Evolutionary conservation across 306 rosid species (phyloP).

Genomic region (Pterocarpus santalinus): DNA sequence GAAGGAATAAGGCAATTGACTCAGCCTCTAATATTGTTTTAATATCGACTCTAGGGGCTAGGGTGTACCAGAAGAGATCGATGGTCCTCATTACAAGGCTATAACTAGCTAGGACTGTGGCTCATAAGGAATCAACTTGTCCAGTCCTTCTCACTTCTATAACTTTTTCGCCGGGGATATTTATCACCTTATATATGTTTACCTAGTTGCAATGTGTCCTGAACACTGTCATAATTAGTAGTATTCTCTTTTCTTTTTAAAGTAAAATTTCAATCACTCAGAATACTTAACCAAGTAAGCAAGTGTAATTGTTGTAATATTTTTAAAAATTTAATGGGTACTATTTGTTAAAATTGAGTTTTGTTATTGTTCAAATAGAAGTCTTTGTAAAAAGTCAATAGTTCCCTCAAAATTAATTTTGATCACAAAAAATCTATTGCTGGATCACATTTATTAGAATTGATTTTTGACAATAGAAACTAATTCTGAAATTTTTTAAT

Average conservation of each 20-base stretch:
- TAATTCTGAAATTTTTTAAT: too few relatives aligned
- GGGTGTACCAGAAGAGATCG: not conserved
- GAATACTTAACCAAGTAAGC: not conserved
- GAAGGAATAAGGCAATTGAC: constrained; percentile 39
- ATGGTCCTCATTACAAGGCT: constrained; percentile 28
- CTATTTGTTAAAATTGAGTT: too few relatives aligned
- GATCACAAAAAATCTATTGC: too few relatives aligned
- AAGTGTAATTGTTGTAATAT: too few relatives aligned
- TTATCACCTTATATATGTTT: not conserved
- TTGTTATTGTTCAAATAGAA: too few relatives aligned
- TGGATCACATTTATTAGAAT: too few relatives aligned
- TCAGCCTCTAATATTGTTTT: not conserved
- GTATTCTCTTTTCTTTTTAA: not conserved
- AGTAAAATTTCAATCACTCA: not conserved
- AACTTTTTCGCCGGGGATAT: not conserved
- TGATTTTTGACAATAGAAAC: too few relatives aligned
- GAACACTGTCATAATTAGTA: not conserved
- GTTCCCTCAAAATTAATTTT: too few relatives aligned
- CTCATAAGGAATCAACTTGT: constrained; percentile 14
- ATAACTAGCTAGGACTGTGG: not conserved
- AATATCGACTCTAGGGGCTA: not conserved
- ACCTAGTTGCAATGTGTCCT: too few relatives aligned
- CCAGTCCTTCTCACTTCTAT: not conserved
- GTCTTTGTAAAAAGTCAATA: too few relatives aligned
- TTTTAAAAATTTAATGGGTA: too few relatives aligned